These are phyloP conservation scores for Helminthosporium solani DNA, from an alignment of 2,329 filamentous ascomycete species.

Conservation along the genomic window DNA sequence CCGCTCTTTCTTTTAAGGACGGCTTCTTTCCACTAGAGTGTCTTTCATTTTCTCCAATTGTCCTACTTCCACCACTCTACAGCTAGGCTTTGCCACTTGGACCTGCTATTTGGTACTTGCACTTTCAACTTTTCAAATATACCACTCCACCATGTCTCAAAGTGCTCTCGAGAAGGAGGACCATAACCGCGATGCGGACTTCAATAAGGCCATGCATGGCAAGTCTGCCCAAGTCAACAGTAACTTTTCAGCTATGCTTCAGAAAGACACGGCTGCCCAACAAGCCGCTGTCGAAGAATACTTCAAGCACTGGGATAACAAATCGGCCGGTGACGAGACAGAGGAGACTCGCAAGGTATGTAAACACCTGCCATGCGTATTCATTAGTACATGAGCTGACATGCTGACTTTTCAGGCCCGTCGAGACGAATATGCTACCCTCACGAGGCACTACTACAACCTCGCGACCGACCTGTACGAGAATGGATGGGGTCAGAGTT, in stretches of 20 bases:
- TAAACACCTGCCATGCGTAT: background rate
- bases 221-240: constrained; percentile 68
- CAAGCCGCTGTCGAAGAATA: constrained; percentile 85
- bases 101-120: too few species aligned
- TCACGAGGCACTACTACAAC: constrained; percentile 97
- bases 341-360: constrained; percentile 73
- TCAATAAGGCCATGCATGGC: constrained; percentile 86
- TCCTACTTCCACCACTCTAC: background rate
- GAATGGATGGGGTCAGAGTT: constrained; percentile 93
- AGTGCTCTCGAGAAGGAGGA: constrained; percentile 74
- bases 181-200: constrained; percentile 80
- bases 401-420: constrained; percentile 59
- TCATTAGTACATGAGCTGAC: constrained; percentile 17
- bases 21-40: background rate
- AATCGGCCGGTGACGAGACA: constrained; percentile 76
- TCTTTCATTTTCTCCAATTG: background rate
- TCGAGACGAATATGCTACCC: constrained; percentile 83
- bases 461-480: constrained; percentile 95
- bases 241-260: constrained; percentile 79
- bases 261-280: constrained; percentile 77
- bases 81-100: background rate
- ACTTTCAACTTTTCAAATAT: background rate
- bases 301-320: constrained; percentile 96
- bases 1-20: constrained; percentile 6
- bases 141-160: constrained; percentile 51